Conservation (phyloP, 2,329 filamentous ascomycete species). For the Fusarium dimerum region DNA sequence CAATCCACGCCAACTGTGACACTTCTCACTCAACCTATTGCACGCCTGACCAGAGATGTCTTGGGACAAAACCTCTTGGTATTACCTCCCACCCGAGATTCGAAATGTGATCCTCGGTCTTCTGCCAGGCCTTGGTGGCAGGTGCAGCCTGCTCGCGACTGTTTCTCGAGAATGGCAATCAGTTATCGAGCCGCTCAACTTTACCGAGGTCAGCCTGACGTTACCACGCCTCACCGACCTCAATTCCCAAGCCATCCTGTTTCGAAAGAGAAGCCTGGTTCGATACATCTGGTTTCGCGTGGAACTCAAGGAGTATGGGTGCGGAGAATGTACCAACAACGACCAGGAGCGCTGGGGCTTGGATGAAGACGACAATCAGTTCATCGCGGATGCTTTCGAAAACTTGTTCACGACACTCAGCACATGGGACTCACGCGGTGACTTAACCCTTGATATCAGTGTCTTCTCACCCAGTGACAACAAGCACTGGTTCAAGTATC, state of each 20-base stretch:
- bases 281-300: slow-evolving; percentile 33
- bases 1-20: slow-evolving; percentile 11
- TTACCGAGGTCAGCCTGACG: slow-evolving; percentile 29
- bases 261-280: slow-evolving; percentile 22
- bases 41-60: slow-evolving; percentile 18
- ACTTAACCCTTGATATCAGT: slow-evolving; percentile 39
- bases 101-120: slow-evolving; percentile 16
- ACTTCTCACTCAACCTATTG: slow-evolving; percentile 12
- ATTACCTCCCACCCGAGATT: slow-evolving; percentile 17
- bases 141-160: slow-evolving; percentile 19
- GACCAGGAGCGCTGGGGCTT: slow-evolving; percentile 15
- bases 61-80: slow-evolving; percentile 11
- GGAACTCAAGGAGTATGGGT: slow-evolving; percentile 30
- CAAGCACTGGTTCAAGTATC: slow-evolving; percentile 39
- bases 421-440: slow-evolving; percentile 33
- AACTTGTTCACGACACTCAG: slow-evolving; percentile 33
- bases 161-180: slow-evolving; percentile 25
- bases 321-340: slow-evolving; percentile 12
- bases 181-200: slow-evolving; percentile 27
- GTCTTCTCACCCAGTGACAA: slow-evolving; percentile 39
- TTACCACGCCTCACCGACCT: slow-evolving; percentile 19
- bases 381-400: slow-evolving; percentile 32
- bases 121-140: slow-evolving; percentile 17
- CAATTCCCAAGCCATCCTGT: slow-evolving; percentile 20
- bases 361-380: slow-evolving; percentile 23